These are phyloP conservation scores for Coemansia erecta DNA, from an alignment of 192 early-diverging fungal genomes.

Conservation along the genomic window DNA sequence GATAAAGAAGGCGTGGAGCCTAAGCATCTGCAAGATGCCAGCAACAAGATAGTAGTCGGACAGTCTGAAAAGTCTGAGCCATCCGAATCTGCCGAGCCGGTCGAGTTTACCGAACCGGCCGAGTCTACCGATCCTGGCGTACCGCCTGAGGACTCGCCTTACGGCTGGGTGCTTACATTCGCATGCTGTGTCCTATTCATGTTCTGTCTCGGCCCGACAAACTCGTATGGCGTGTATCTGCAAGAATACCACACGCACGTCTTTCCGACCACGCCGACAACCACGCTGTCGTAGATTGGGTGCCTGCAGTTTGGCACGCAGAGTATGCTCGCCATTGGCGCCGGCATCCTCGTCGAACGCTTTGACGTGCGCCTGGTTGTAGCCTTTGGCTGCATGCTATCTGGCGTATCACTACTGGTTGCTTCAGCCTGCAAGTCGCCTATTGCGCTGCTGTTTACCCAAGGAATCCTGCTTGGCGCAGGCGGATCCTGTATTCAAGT, in stretches of 20 bases:
- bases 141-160: background rate
- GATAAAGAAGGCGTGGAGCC: too few species aligned
- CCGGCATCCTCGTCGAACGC: conserved; percentile 34
- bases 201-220: conserved; percentile 24
- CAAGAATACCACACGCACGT: conserved; percentile 23
- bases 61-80: too few species aligned
- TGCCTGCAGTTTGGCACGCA: conserved; percentile 31
- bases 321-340: conserved; percentile 24
- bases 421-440: conserved; percentile 38
- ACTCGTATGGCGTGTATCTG: conserved; percentile 38
- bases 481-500: conserved; percentile 62
- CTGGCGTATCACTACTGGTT: conserved; percentile 20
- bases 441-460: conserved; percentile 65
- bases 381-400: conserved; percentile 8
- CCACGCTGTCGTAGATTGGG: conserved; percentile 41
- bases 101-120: too few species aligned
- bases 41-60: too few species aligned
- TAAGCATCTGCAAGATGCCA: too few species aligned
- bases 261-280: conserved; percentile 21
- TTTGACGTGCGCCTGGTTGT: conserved; percentile 12
- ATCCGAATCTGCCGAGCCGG: too few species aligned
- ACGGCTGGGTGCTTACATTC: conserved; percentile 28
- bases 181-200: conserved; percentile 30
- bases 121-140: too few species aligned
- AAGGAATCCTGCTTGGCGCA: conserved; percentile 71